Conservation (phyloP, 306 rosid species). For the Biancaea sappan region DNA sequence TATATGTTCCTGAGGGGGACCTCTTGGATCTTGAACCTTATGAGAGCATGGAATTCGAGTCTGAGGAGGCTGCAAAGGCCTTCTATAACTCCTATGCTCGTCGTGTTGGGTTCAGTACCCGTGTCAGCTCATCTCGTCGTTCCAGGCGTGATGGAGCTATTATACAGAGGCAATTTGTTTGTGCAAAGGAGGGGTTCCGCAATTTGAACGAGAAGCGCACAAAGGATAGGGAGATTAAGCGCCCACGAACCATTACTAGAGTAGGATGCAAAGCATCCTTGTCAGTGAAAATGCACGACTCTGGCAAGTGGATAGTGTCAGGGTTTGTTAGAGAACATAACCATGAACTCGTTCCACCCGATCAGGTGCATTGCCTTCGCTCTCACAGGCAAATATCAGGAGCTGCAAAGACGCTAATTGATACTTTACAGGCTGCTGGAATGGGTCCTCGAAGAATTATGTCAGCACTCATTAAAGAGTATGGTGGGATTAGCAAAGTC, state of each 20-base stretch:
- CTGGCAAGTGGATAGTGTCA: constrained; percentile 97
- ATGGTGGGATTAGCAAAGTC: constrained; percentile 95
- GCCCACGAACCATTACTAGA: constrained; percentile 86
- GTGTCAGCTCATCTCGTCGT: constrained; percentile 96
- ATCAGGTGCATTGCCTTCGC: constrained; percentile 95
- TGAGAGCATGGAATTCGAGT: constrained; percentile 97
- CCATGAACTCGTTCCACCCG: constrained; percentile 94
- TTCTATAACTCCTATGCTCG: constrained; percentile 98
- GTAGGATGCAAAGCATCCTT: constrained; percentile 98
- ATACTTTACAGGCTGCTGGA: constrained; percentile 98
- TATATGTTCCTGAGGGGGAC: constrained; percentile 88
- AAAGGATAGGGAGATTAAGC: constrained; percentile 97
- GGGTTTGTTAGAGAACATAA: constrained; percentile 93
- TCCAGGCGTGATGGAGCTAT: constrained; percentile 98
- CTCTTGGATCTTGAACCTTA: constrained; percentile 89
- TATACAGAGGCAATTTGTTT: constrained; percentile 94
- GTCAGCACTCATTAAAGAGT: constrained; percentile 95
- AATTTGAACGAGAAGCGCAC: constrained; percentile 97
- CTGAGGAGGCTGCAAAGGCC: constrained; percentile 99
- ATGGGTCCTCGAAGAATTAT: constrained; percentile 98
- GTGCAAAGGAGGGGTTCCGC: constrained; percentile 97
- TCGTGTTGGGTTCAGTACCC: constrained; percentile 97
- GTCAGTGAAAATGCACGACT: constrained; percentile 97
- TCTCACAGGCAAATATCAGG: constrained; percentile 98
- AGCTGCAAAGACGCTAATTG: constrained; percentile 92